Evolutionary conservation across 2,329 filamentous ascomycete species (phyloP).

Genomic region (Fusarium continuum): DNA sequence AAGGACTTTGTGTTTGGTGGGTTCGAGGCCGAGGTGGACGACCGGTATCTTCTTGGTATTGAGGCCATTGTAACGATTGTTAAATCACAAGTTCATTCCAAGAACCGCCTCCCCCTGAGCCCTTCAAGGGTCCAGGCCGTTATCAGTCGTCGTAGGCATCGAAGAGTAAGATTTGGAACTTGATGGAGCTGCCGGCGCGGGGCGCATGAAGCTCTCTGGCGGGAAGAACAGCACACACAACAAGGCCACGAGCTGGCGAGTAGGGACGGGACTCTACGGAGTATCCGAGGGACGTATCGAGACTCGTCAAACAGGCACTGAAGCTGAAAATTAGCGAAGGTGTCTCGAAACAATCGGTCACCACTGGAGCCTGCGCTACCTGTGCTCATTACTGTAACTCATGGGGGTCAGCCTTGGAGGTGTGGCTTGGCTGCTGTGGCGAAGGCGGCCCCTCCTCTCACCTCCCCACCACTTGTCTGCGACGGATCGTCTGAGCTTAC

Average conservation of each 20-base stretch:
- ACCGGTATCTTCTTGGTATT: constrained; percentile 67
- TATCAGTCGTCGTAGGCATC: constrained; percentile 48
- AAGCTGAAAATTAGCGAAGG: constrained; percentile 32
- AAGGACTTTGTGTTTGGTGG: constrained; percentile 67
- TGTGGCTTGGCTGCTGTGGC: constrained; percentile 41
- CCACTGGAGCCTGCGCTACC: constrained; percentile 43
- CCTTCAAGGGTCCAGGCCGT: constrained; percentile 51
- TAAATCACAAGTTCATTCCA: constrained; percentile 41
- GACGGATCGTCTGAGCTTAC: constrained; percentile 21
- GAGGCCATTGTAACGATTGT: constrained; percentile 57
- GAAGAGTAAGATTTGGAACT: constrained; percentile 44
- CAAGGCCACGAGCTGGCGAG: constrained; percentile 9
- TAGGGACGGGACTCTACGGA: neutral
- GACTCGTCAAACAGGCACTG: constrained; percentile 1
- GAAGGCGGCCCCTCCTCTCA: constrained; percentile 34
- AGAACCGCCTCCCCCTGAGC: constrained; percentile 45
- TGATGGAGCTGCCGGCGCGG: constrained; percentile 43
- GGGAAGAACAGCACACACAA: constrained; percentile 19
- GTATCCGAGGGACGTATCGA: constrained; percentile 1
- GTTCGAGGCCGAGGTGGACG: constrained; percentile 69
- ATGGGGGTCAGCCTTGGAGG: constrained; percentile 46
- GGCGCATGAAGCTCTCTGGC: constrained; percentile 40
- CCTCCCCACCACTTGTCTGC: neutral
- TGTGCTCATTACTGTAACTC: constrained; percentile 39
- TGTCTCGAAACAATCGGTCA: constrained; percentile 37